Base-by-base conservation (phyloP, 2,329 filamentous ascomycete species). In the Penicillium sp. region DNA sequence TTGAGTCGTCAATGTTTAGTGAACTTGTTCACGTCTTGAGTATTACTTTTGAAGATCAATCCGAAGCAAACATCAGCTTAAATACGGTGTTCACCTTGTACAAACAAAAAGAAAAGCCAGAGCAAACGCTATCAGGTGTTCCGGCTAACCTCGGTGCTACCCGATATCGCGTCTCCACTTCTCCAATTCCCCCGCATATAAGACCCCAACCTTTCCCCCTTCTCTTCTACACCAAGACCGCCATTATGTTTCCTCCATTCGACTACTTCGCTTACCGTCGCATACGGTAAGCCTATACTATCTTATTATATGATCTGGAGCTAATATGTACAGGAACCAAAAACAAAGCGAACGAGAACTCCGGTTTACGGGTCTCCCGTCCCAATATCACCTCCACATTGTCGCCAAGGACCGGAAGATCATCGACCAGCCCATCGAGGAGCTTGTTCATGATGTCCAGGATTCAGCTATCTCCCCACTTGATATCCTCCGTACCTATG, bases 401-500 rank as follows among this genome's bases (percentile, higher is more conserved):
- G 86, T 85, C 3, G 64, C 79, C 0, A 63, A 79, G 37, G 90
- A 97, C 64, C 81, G 83, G 45, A 77, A 81, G 3, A 87, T 90
- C 51, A 79, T 96, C 54, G 78, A 85, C 57, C 86, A 84, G 57
- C 84, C 90, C 14, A 94, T 97, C 57, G 84, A 88, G 61, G 80
- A 88, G 55, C 84, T 96, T 4, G 91, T 96, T 6, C 76, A 86
- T 58, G 84, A 88, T 76, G 88, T 96, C 4, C 90, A 93, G 31
- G 82, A 84, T n/a, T 82, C 86, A 42, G 75, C 79, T 50, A 78
- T 85, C 46, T 80, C 82, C 12, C 87, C 92, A 0, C 71, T 87
- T 25, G 86, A 91, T 58, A 83, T 97, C 44, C 84, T 97, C n/a
- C 85, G 81, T 57, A 86, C 91, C 11, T 97, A 97, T 71, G 89